Evolutionary conservation across 306 rosid genomes (phyloP).

Genomic region (Spatholobus suberectus): DNA sequence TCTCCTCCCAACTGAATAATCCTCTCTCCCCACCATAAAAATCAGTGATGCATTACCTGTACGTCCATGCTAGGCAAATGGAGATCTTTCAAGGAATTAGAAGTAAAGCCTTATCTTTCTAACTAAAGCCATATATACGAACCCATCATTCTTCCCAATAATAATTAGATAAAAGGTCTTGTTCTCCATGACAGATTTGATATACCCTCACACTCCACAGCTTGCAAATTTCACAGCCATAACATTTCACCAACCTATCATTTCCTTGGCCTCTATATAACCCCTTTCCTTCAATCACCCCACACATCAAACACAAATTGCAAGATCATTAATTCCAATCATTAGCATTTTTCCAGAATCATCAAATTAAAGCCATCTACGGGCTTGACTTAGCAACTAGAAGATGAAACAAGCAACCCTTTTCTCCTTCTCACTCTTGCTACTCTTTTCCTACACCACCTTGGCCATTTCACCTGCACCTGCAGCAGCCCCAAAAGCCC

Average conservation of each 20-base stretch:
- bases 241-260: constrained; percentile 35
- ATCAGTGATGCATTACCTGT: neutral
- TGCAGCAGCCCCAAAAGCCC: constrained; percentile 38
- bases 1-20: neutral
- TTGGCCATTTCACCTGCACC: constrained; percentile 44
- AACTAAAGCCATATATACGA: neutral
- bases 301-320: neutral
- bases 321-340: neutral
- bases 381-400: neutral
- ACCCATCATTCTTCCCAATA: neutral
- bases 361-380: constrained; percentile 10
- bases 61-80: neutral
- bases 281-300: neutral
- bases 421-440: constrained; percentile 28
- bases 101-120: neutral
- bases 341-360: constrained; percentile 1
- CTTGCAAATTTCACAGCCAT: constrained; percentile 24
- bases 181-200: constrained; percentile 10
- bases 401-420: constrained; percentile 42
- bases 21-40: neutral
- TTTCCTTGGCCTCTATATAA: constrained; percentile 20
- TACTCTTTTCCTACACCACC: constrained; percentile 8
- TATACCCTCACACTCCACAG: constrained; percentile 19
- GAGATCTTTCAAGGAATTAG: neutral
- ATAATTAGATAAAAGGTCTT: constrained; percentile 9